Evolutionary conservation across 169 alveolate genomes (phyloP), one percentile per base, ranked within the genome.

Genomic region (Babesia caballi): DNA sequence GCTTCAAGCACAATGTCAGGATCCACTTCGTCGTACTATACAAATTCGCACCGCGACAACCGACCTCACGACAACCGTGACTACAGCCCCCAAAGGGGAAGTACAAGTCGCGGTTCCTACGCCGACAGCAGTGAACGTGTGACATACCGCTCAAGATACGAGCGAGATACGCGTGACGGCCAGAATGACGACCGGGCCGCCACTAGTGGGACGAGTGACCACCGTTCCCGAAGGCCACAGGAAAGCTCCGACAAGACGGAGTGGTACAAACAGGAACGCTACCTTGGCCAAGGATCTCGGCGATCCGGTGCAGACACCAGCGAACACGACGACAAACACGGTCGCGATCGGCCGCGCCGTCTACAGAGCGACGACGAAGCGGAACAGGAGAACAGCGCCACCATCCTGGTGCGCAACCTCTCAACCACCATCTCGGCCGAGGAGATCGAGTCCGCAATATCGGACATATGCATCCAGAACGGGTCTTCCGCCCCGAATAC

Each of bases 401-500:
- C 80, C 1, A 66, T 70, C 11, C 32, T 81, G 56, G 75, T 81
- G 19, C 47, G 84, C 4, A 59, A 60, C 52, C 65, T 81, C 33
- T 74, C 23, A 15, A 27, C 47, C 36, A 49, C 75, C 19, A 73
- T 84, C 27, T 60, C 87, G 17, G 91, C 72, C 33, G 91, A 88
- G 11, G 88, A 88, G 17, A 83, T 88, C 15, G 93, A 88, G 63
- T 66, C 57, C 0, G 71, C 57, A 15, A 70, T 88, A n/a, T 76
- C 91, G 53, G 88, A 84, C 30, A 49, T 85, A 23, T 83, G 90
- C 28, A 88, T 88, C 9, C 57, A 70, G 53, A 66, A 84, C 52
- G 93, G 91, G 5, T 74, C 76, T 32, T 88, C 93, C 0, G 74
- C 88, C 0, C 93, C 93, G 0, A 57, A 81, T 53, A 19, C 70